phyloP scores from a whole-genome alignment of 306 rosid species.

The Castanea mollissima region DNA sequence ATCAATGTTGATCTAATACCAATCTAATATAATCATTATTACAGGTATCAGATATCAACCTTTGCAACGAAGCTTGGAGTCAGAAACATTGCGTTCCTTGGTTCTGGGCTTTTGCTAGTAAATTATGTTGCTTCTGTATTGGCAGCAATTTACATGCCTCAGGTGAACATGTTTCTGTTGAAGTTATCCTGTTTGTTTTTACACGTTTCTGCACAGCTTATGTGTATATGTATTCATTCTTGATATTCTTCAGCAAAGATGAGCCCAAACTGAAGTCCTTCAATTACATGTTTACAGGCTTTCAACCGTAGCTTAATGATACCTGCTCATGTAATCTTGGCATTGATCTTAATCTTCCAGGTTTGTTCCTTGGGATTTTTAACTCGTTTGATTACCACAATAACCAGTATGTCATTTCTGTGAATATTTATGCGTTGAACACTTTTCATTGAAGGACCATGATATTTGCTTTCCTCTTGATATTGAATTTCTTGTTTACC shows the following conservation, averaged over 20 bases:
- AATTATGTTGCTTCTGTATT: conserved; percentile 72
- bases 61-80: conserved; percentile 94
- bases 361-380: conserved; percentile 34
- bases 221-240: background rate
- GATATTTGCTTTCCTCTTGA: no score
- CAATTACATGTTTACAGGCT: conserved; percentile 55
- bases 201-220: background rate
- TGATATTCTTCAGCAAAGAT: conserved; percentile 3
- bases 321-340: conserved; percentile 71
- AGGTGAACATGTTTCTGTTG: conserved; percentile 41
- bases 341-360: conserved; percentile 71
- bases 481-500: no score
- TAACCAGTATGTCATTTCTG: background rate
- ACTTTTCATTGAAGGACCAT: background rate
- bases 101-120: conserved; percentile 84
- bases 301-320: conserved; percentile 76
- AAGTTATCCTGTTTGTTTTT: background rate
- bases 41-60: conserved; percentile 90
- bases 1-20: conserved; percentile 15
- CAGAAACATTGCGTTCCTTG: conserved; percentile 81
- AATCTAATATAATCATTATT: conserved; percentile 19
- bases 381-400: background rate
- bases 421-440: background rate
- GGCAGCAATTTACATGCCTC: conserved; percentile 75
- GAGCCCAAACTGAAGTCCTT: conserved; percentile 4